These are phyloP conservation scores for Apophysomyces elegans DNA, from an alignment of 371 early-diverging fungal species.

Conservation along the genomic window DNA sequence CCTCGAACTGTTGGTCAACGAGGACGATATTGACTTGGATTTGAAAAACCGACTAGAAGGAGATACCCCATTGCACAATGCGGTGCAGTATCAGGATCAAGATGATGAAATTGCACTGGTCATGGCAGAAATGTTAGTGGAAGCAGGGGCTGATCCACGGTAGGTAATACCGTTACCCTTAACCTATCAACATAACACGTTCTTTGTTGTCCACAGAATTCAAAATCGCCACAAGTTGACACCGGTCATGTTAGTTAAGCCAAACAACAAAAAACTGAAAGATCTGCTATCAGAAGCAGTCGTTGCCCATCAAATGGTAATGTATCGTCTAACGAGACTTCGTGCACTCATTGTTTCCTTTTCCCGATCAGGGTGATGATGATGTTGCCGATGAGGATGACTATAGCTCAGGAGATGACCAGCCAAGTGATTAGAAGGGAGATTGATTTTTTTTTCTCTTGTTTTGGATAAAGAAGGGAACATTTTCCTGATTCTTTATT, in stretches of 20 bases:
- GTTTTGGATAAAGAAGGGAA: not conserved
- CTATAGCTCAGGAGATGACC: not conserved
- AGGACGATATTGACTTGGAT: slow-evolving; percentile 60
- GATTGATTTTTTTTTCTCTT: not conserved
- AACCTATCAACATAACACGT: too few species aligned
- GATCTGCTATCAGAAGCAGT: slow-evolving; percentile 29
- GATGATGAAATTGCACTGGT: slow-evolving; percentile 52
- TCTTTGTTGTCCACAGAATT: slow-evolving; percentile 22
- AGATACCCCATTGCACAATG: slow-evolving; percentile 71
- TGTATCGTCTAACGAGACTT: too few species aligned
- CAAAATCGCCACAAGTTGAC: slow-evolving; percentile 42
- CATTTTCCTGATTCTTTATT: not conserved
- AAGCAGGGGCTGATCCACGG: slow-evolving; percentile 59
- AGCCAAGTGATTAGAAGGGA: slow-evolving; percentile 5
- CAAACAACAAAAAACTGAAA: slow-evolving; percentile 33
- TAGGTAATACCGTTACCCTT: slow-evolving; percentile 12
- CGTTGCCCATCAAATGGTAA: slow-evolving; percentile 39
- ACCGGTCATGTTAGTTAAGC: slow-evolving; percentile 37
- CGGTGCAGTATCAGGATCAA: slow-evolving; percentile 51
- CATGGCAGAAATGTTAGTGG: slow-evolving; percentile 60
- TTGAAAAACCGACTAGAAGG: slow-evolving; percentile 58
- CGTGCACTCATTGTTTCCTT: slow-evolving; percentile 4
- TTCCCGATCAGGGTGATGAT: not conserved
- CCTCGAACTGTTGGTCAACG: slow-evolving; percentile 57
- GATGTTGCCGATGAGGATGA: not conserved